Evolutionary conservation across 306 rosid species (phyloP).

Genomic region (Begonia loranthoides): DNA sequence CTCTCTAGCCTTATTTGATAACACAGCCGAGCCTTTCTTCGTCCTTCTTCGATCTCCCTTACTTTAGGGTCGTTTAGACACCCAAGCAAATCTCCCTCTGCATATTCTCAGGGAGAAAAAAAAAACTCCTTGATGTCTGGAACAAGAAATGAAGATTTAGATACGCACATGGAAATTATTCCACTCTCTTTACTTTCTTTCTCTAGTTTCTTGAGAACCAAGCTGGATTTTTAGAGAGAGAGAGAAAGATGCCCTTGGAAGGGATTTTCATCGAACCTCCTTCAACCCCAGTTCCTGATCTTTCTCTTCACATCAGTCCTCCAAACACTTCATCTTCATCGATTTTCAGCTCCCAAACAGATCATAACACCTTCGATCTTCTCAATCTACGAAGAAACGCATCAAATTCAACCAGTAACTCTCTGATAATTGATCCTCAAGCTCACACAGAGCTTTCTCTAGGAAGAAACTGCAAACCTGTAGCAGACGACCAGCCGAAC

Average conservation of each 20-base stretch:
- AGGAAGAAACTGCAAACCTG: slow-evolving; percentile 19
- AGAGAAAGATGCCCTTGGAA: slow-evolving; percentile 60
- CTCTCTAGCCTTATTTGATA: no score
- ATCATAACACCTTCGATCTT: slow-evolving; percentile 11
- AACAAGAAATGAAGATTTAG: no score
- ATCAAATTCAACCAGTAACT: slow-evolving; percentile 5
- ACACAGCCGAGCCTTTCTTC: no score
- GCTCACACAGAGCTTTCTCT: slow-evolving; percentile 71
- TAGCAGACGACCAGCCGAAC: slow-evolving; percentile 5
- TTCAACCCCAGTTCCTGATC: slow-evolving; percentile 62
- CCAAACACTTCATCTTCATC: slow-evolving; percentile 35
- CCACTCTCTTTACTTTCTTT: not conserved
- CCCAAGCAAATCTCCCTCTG: no score
- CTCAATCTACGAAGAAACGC: slow-evolving; percentile 5
- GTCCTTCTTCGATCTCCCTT: no score
- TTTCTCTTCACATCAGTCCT: slow-evolving; percentile 82
- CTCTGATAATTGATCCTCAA: slow-evolving; percentile 8
- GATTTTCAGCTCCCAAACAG: not conserved
- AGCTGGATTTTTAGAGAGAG: slow-evolving; percentile 17
- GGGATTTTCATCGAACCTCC: slow-evolving; percentile 67
- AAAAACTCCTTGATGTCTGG: no score
- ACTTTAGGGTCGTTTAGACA: no score
- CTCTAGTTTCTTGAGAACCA: slow-evolving; percentile 9
- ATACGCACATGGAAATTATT: no score
- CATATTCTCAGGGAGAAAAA: no score